Percentiles rank a stretch among this genome's conserved stretches.
phyloP scores from a whole-genome alignment of 148 eudicot genomes.

The Vaccinium macrocarpon region DNA sequence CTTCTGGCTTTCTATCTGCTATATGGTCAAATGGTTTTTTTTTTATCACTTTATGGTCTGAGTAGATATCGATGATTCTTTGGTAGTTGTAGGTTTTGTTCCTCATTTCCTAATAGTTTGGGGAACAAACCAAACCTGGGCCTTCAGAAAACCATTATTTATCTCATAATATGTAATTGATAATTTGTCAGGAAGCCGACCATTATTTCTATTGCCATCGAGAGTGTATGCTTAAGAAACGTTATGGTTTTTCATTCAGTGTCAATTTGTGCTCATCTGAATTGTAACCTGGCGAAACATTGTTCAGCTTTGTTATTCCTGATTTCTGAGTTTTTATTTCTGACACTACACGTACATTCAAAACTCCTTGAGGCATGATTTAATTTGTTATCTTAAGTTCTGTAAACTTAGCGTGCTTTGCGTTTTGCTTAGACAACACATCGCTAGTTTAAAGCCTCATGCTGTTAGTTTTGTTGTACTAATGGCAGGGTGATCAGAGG shows the following conservation, averaged over 20 bases:
- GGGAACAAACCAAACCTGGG: background rate
- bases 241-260: background rate
- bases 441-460: background rate
- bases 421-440: background rate
- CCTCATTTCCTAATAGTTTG: background rate
- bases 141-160: background rate
- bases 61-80: background rate
- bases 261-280: background rate
- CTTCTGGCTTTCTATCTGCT: background rate
- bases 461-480: conserved; percentile 7
- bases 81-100: background rate
- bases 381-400: too few species aligned
- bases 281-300: background rate
- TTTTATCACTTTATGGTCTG: background rate
- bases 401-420: background rate
- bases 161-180: background rate
- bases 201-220: background rate
- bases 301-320: background rate
- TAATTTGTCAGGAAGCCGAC: background rate
- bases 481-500: conserved; percentile 91
- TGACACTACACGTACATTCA: background rate
- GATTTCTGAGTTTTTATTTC: background rate
- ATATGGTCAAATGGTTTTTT: background rate
- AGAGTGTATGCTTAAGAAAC: background rate
- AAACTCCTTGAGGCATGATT: background rate